Percentiles rank a stretch among this genome's conserved stretches.
Evolutionary conservation across 345 rosid genomes (phyloP).

Genomic region (Alliaria petiolata): DNA sequence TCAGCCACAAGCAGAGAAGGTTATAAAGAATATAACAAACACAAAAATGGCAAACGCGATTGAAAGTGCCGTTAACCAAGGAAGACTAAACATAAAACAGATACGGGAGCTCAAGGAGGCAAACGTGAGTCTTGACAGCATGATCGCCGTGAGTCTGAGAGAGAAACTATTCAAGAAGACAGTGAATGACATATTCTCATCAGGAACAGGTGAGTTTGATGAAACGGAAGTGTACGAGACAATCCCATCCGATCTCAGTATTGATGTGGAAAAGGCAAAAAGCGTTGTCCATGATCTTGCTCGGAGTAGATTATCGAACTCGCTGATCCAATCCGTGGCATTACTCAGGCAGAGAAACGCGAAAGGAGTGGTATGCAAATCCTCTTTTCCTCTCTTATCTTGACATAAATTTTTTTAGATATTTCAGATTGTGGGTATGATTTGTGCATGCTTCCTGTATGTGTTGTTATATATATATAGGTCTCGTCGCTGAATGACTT

Average conservation of each 20-base stretch:
- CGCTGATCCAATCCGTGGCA: slow-evolving; percentile 91
- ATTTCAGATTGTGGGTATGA: slow-evolving; percentile 63
- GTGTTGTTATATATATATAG: no score
- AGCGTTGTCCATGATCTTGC: slow-evolving; percentile 72
- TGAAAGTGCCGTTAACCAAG: slow-evolving; percentile 81
- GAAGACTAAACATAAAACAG: slow-evolving; percentile 79
- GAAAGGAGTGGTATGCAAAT: slow-evolving; percentile 65
- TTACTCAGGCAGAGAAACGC: slow-evolving; percentile 79
- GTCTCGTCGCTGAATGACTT: slow-evolving; percentile 79
- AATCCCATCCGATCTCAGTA: slow-evolving; percentile 80
- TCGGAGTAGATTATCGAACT: slow-evolving; percentile 65
- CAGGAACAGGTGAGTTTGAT: slow-evolving; percentile 96
- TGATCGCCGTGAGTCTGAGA: slow-evolving; percentile 71
- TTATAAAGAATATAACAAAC: slow-evolving; percentile 78
- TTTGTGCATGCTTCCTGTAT: slow-evolving; percentile 29
- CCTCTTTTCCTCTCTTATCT: slow-evolving; percentile 38
- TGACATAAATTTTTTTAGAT: slow-evolving; percentile 48
- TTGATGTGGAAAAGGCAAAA: slow-evolving; percentile 73
- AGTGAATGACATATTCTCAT: slow-evolving; percentile 83
- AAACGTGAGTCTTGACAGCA: slow-evolving; percentile 68
- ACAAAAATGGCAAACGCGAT: slow-evolving; percentile 87
- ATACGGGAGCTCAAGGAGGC: slow-evolving; percentile 93
- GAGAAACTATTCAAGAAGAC: slow-evolving; percentile 87
- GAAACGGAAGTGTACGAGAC: slow-evolving; percentile 80
- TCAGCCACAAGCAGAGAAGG: slow-evolving; percentile 73